Conservation (phyloP, 2,329 filamentous ascomycete genomes). For the Coniochaeta sp. region DNA sequence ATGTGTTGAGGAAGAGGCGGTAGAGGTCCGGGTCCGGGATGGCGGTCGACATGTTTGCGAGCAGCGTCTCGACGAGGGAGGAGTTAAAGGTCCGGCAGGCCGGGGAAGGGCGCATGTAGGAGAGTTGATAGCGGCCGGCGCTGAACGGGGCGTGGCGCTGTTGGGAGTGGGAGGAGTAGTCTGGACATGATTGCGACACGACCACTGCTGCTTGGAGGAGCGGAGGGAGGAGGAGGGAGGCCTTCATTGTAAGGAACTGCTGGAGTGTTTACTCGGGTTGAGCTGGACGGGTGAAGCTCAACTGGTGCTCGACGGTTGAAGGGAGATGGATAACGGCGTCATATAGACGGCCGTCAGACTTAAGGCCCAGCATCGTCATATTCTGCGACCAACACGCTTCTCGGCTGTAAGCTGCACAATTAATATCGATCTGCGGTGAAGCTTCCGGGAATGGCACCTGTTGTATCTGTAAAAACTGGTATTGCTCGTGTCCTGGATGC, state of each 20-base stretch:
- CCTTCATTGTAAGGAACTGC: neutral
- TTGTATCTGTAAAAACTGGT: neutral
- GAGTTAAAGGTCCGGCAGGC: slow-evolving; percentile 79
- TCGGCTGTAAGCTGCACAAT: slow-evolving; percentile 1
- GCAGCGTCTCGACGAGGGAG: slow-evolving; percentile 67
- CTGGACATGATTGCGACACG: slow-evolving; percentile 42
- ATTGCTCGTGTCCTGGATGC: neutral
- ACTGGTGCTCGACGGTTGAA: neutral
- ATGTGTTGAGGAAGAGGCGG: slow-evolving; percentile 65
- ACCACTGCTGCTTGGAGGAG: neutral
- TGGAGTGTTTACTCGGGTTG: too few species aligned
- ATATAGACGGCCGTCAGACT: neutral
- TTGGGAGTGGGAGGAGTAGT: slow-evolving; percentile 56
- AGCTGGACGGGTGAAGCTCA: neutral
- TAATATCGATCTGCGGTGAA: slow-evolving; percentile 1
- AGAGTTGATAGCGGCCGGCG: slow-evolving; percentile 66
- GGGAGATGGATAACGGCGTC: neutral
- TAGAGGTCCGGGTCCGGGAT: slow-evolving; percentile 72
- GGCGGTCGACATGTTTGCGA: slow-evolving; percentile 59
- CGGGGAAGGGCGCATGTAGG: slow-evolving; percentile 69
- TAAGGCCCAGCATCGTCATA: neutral
- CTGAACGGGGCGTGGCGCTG: slow-evolving; percentile 64
- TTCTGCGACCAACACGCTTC: too few species aligned
- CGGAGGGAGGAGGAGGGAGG: neutral
- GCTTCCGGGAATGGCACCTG: neutral